A percentile compares a stretch with the other conserved stretches of the same genome.
Evolutionary conservation across 2,329 filamentous ascomycete species (phyloP).

Genomic region (Rhynchosporium graminicola): DNA sequence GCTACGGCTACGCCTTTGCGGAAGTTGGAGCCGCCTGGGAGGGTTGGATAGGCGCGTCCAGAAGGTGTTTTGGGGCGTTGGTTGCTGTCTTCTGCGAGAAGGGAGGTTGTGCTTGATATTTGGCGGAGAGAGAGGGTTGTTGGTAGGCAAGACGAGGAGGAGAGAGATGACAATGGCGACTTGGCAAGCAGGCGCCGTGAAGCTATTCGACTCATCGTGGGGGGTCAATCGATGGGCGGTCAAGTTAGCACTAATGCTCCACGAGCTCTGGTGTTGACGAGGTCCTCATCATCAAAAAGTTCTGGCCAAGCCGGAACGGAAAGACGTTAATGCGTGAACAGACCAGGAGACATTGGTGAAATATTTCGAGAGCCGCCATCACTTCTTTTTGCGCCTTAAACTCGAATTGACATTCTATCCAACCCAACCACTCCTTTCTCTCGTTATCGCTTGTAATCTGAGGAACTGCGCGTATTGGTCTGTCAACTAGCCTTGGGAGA

Average conservation of each 20-base stretch:
- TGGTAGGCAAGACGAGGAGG: slow-evolving; percentile 13
- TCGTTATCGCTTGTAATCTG: not conserved
- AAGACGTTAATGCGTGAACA: slow-evolving; percentile 22
- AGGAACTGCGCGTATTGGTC: slow-evolving; percentile 11
- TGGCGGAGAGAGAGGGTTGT: slow-evolving; percentile 28
- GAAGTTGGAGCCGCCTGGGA: not conserved
- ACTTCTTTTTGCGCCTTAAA: slow-evolving; percentile 27
- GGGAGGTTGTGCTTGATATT: slow-evolving; percentile 39
- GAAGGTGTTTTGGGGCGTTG: slow-evolving; percentile 1
- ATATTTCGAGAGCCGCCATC: slow-evolving; percentile 32
- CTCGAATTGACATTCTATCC: slow-evolving; percentile 16
- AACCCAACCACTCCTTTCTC: slow-evolving; percentile 11
- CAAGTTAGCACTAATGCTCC: slow-evolving; percentile 6
- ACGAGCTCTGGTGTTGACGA: slow-evolving; percentile 11
- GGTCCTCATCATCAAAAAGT: slow-evolving; percentile 27
- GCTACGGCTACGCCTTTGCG: not conserved
- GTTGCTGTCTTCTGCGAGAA: not conserved
- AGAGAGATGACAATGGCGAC: slow-evolving; percentile 28
- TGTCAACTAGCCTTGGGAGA: slow-evolving; percentile 16
- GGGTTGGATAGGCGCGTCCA: slow-evolving; percentile 11
- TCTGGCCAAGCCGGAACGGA: slow-evolving; percentile 33
- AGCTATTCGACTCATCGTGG: slow-evolving; percentile 38
- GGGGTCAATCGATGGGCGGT: slow-evolving; percentile 17
- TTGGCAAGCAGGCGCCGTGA: slow-evolving; percentile 37
- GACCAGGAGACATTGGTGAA: slow-evolving; percentile 27